Conservation (phyloP, 1,284 basidiomycete species). For the Flammula alnicola region DNA sequence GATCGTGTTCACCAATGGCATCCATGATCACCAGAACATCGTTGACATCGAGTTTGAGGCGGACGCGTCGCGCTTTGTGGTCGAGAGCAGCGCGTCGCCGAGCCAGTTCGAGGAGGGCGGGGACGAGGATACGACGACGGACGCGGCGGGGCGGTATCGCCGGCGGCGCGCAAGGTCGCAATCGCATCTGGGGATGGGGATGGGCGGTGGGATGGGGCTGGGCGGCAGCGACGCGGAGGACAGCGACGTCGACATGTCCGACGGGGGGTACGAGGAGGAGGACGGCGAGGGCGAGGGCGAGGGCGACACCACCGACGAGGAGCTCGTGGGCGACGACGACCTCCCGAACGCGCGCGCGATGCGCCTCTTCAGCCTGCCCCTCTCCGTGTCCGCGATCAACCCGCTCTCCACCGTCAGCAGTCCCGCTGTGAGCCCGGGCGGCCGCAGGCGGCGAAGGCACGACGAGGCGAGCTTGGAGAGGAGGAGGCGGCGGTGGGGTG, state of each 20-base stretch:
- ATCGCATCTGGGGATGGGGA: no score
- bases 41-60: slow-evolving; percentile 64
- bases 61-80: slow-evolving; percentile 49
- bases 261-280: slow-evolving; percentile 38
- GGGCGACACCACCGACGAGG: slow-evolving; percentile 77
- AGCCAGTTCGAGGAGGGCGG: neutral
- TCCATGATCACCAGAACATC: slow-evolving; percentile 52
- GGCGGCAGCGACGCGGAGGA: slow-evolving; percentile 51
- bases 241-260: slow-evolving; percentile 31
- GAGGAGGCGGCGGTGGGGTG: slow-evolving; percentile 16
- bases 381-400: slow-evolving; percentile 65
- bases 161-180: no score
- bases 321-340: slow-evolving; percentile 71
- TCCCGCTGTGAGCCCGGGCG: slow-evolving; percentile 48
- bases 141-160: slow-evolving; percentile 1
- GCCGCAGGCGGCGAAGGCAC: no score
- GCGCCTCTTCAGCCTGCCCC: slow-evolving; percentile 68
- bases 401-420: slow-evolving; percentile 70
- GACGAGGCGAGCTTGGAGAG: no score
- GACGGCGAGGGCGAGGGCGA: slow-evolving; percentile 54
- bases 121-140: neutral
- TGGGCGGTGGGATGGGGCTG: no score
- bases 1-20: slow-evolving; percentile 69
- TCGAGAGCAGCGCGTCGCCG: slow-evolving; percentile 33
- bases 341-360: slow-evolving; percentile 76